Evolutionary conservation across 352 stramenopile species (phyloP).

Genomic region (Thraustotheca clavata): DNA sequence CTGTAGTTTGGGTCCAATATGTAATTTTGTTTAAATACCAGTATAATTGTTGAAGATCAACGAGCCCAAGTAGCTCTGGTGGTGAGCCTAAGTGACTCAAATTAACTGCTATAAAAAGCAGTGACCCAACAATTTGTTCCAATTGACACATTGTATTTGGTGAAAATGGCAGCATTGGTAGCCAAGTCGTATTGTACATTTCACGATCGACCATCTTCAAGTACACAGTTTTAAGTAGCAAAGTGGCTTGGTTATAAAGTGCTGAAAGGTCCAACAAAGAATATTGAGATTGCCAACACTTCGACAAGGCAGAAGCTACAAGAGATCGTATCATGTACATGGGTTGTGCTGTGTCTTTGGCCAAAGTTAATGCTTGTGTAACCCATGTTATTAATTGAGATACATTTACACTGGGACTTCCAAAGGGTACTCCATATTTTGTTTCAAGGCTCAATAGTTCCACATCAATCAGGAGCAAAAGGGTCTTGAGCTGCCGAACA

Average conservation of each 20-base stretch:
- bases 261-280: background rate
- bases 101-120: background rate
- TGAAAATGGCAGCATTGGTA: conserved; percentile 9
- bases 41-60: background rate
- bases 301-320: background rate
- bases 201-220: conserved; percentile 37
- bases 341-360: background rate
- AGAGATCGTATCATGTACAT: conserved; percentile 8
- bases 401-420: background rate
- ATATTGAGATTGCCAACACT: background rate
- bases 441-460: background rate
- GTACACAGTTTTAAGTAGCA: conserved; percentile 66
- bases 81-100: background rate
- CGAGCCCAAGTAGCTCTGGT: background rate
- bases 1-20: background rate
- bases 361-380: conserved; percentile 5
- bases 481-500: conserved; percentile 62
- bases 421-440: background rate
- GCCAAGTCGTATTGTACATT: conserved; percentile 10
- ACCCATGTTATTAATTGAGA: background rate
- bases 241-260: conserved; percentile 62
- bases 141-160: conserved; percentile 1
- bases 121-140: background rate
- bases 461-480: conserved; percentile 58
- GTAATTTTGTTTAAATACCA: background rate